phyloP scores from a whole-genome alignment of 495 filamentous ascomycete genomes.

The Lepraria neglecta region DNA sequence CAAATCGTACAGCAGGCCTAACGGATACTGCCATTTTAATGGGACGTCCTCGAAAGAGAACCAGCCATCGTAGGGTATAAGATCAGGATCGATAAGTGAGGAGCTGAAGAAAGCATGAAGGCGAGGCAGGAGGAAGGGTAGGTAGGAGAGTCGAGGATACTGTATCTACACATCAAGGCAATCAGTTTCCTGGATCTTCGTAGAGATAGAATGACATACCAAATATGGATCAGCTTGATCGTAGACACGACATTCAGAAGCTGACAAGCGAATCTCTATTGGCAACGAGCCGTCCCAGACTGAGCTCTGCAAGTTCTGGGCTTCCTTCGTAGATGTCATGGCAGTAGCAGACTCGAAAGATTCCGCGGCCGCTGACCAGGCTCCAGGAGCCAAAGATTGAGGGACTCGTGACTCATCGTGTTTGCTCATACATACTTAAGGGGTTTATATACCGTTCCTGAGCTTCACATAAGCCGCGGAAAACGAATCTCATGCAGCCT shows the following conservation, averaged over 20 bases:
- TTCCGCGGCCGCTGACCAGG: neutral
- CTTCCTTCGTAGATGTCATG: constrained; percentile 20
- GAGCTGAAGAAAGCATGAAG: constrained; percentile 70
- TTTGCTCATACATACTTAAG: constrained; percentile 4
- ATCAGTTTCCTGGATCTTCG: neutral
- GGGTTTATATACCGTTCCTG: neutral
- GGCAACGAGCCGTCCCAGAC: constrained; percentile 50
- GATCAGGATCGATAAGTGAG: constrained; percentile 60
- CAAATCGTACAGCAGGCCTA: constrained; percentile 85
- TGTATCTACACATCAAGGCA: constrained; percentile 34
- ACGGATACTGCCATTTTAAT: constrained; percentile 79
- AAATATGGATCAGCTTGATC: constrained; percentile 51
- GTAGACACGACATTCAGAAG: constrained; percentile 49
- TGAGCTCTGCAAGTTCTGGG: constrained; percentile 35
- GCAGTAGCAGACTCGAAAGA: neutral
- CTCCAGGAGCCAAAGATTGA: constrained; percentile 1
- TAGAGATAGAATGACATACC: constrained; percentile 31
- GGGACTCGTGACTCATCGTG: constrained; percentile 3
- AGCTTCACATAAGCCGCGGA: neutral
- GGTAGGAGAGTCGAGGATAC: constrained; percentile 54
- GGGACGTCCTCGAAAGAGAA: constrained; percentile 70
- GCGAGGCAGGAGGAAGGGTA: constrained; percentile 68
- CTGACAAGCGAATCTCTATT: constrained; percentile 45
- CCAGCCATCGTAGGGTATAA: constrained; percentile 58
- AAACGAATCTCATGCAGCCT: neutral